A percentile compares a stretch with the other conserved stretches of the same genome.
Conservation (phyloP, 1,284 basidiomycete genomes). For the Cryptococcus sp. region DNA sequence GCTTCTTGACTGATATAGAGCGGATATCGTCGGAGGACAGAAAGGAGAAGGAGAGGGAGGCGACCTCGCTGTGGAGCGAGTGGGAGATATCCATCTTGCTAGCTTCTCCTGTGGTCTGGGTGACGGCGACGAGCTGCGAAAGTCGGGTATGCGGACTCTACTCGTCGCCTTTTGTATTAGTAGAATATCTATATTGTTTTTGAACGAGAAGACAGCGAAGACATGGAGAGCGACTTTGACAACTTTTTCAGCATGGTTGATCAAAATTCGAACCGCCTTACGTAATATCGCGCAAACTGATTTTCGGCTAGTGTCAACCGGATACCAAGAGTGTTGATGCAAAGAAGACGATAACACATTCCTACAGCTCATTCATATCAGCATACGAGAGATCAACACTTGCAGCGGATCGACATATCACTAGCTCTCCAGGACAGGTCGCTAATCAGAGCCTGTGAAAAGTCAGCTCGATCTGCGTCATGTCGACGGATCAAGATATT, state of each 20-base stretch:
- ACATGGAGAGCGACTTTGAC: neutral
- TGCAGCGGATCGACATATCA: too few relatives aligned
- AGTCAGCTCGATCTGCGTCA: neutral
- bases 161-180: slow-evolving; percentile 16
- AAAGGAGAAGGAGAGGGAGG: slow-evolving; percentile 91
- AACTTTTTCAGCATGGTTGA: neutral
- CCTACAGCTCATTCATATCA: too few relatives aligned
- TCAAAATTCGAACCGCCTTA: neutral
- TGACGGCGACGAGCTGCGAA: slow-evolving; percentile 15
- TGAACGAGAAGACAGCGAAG: neutral
- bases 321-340: too few relatives aligned
- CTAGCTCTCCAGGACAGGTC: too few relatives aligned
- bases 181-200: neutral
- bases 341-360: too few relatives aligned
- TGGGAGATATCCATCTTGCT: slow-evolving; percentile 85
- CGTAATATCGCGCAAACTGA: neutral
- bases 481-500: slow-evolving; percentile 5
- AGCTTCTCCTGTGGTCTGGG: neutral
- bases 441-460: neutral
- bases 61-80: slow-evolving; percentile 80
- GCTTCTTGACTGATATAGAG: slow-evolving; percentile 93
- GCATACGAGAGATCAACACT: too few relatives aligned
- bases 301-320: too few relatives aligned
- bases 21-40: slow-evolving; percentile 88
- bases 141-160: neutral